These are phyloP conservation scores for Solanum peruvianum DNA, from an alignment of 257 asterid species.

Conservation along the genomic window DNA sequence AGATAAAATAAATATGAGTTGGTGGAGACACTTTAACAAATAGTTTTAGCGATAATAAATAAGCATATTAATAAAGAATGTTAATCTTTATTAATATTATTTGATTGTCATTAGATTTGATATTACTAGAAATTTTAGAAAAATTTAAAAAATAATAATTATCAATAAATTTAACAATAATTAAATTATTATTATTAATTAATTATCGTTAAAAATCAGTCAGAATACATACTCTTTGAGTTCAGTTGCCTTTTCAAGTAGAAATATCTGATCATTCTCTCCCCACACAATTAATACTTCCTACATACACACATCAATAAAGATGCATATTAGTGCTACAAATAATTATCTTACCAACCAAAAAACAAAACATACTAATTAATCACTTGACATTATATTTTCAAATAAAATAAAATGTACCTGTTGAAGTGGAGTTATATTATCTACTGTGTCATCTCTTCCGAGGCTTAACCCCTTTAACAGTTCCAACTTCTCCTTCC, in stretches of 20 bases:
- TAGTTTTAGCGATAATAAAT: neutral
- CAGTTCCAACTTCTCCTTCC: constrained; percentile 58
- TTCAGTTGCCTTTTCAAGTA: constrained; percentile 43
- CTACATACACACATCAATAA: constrained; percentile 18
- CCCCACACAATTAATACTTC: constrained; percentile 83
- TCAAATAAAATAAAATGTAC: neutral
- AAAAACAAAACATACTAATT: neutral
- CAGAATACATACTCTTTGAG: constrained; percentile 40
- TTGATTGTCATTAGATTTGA: no score
- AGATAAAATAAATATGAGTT: neutral
- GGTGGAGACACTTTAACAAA: neutral
- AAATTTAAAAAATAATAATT: no score
- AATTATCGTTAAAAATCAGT: no score
- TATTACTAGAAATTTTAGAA: no score
- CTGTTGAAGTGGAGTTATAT: constrained; percentile 45
- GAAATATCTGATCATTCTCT: constrained; percentile 56
- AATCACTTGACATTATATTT: neutral
- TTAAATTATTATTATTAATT: no score
- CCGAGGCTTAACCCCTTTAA: constrained; percentile 54
- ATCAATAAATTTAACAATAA: no score
- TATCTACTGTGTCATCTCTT: constrained; percentile 13
- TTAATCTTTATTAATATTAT: no score
- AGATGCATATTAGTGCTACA: neutral
- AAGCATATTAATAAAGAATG: no score
- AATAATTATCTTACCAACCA: neutral